These are phyloP conservation scores for Brassica napus DNA, from an alignment of 345 rosid species.

Conservation along the genomic window DNA sequence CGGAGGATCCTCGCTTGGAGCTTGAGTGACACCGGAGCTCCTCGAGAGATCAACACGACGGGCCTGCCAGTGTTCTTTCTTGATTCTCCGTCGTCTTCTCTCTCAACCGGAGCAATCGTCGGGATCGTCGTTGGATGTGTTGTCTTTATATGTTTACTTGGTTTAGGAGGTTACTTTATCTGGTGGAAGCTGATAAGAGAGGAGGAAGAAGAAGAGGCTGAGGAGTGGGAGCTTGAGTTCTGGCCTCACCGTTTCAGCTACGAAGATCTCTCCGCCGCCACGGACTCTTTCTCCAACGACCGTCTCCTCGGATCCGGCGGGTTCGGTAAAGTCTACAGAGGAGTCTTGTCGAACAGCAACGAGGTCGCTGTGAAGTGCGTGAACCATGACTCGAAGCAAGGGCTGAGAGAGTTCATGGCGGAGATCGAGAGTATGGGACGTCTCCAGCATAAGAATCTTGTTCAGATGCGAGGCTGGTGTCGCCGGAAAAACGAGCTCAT, in stretches of 20 bases:
- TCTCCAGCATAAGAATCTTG: conserved; percentile 81
- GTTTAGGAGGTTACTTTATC: conserved; percentile 41
- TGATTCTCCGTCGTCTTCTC: conserved; percentile 46
- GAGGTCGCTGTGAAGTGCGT: conserved; percentile 81
- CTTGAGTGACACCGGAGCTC: conserved; percentile 65
- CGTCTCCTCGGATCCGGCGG: conserved; percentile 81
- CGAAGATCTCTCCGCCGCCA: conserved; percentile 65
- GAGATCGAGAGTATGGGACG: conserved; percentile 90
- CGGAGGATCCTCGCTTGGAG: conserved; percentile 85
- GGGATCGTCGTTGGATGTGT: conserved; percentile 67
- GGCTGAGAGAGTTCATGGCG: conserved; percentile 89
- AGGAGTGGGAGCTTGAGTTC: conserved; percentile 88
- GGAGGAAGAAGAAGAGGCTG: conserved; percentile 63
- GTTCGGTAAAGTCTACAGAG: conserved; percentile 77
- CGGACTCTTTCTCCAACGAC: conserved; percentile 58
- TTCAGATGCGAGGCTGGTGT: conserved; percentile 90
- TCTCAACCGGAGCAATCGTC: conserved; percentile 60
- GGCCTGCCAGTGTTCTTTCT: conserved; percentile 58
- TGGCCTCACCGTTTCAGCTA: conserved; percentile 93
- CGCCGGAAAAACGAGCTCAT: conserved; percentile 65
- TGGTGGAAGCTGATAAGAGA: conserved; percentile 48
- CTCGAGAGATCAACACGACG: conserved; percentile 63
- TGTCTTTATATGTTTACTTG: conserved; percentile 42
- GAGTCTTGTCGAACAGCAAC: conserved; percentile 50
- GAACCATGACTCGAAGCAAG: conserved; percentile 88